Percentiles rank a stretch among this genome's conserved stretches.
phyloP scores from a whole-genome alignment of 1,284 basidiomycete genomes.

The Cystobasidium slooffiae region DNA sequence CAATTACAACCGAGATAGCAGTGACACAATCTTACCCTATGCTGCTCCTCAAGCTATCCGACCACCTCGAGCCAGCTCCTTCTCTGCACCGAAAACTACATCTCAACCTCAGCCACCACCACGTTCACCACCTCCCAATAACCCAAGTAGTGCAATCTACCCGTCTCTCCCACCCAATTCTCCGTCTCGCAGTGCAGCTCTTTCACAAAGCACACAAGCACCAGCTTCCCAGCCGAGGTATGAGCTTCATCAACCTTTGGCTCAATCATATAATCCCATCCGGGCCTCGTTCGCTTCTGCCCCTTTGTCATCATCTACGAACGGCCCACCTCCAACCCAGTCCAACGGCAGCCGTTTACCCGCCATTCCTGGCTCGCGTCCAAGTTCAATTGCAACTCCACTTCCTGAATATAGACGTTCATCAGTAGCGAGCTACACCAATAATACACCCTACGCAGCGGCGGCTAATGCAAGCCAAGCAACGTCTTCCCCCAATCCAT shows the following conservation, averaged over 20 bases:
- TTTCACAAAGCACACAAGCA: constrained; percentile 6
- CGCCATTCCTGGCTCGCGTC: constrained; percentile 14
- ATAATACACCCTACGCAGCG: constrained; percentile 25
- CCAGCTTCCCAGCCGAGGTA: constrained; percentile 13
- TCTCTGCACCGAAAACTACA: neutral
- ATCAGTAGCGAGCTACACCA: neutral
- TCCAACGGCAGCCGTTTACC: neutral
- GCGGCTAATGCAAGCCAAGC: neutral
- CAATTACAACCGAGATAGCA: constrained; percentile 1
- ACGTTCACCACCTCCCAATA: constrained; percentile 11
- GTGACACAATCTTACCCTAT: neutral
- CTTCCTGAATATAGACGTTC: constrained; percentile 16
- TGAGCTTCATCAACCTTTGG: constrained; percentile 18
- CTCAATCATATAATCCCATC: constrained; percentile 21
- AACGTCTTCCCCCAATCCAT: neutral
- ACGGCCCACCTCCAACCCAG: constrained; percentile 1
- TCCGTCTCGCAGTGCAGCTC: constrained; percentile 2
- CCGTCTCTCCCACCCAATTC: constrained; percentile 23
- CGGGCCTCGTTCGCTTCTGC: constrained; percentile 29
- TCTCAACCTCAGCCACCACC: neutral
- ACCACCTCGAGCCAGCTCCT: neutral
- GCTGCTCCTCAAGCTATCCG: neutral
- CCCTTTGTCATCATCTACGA: neutral
- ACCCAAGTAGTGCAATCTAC: constrained; percentile 1
- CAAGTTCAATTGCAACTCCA: constrained; percentile 6